These are phyloP conservation scores for Nitzschia palea DNA, from an alignment of 108 stramenopile species.

Conservation along the genomic window DNA sequence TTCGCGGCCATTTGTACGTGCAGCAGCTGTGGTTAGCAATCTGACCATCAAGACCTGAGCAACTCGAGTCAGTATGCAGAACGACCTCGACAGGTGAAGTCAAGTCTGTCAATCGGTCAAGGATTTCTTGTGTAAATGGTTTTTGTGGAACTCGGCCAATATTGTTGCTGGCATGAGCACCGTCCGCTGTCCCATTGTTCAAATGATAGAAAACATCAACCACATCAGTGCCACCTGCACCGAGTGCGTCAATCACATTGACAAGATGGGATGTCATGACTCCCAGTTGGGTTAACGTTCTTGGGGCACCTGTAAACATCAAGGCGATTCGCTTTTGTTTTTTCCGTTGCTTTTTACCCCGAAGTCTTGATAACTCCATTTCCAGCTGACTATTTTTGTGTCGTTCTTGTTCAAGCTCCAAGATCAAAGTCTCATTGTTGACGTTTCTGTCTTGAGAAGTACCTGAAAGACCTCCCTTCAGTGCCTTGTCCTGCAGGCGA, in stretches of 20 bases:
- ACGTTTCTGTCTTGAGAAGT: too few relatives aligned
- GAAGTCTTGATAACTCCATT: too few relatives aligned
- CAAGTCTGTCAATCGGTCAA: background rate
- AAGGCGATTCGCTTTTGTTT: background rate
- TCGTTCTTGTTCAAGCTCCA: too few relatives aligned
- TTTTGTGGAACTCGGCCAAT: background rate
- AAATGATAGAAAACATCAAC: background rate
- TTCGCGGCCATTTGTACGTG: background rate
- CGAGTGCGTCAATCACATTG: background rate
- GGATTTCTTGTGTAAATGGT: background rate
- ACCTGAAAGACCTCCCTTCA: too few relatives aligned
- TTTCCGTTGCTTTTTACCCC: too few relatives aligned
- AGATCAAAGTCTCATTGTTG: too few relatives aligned
- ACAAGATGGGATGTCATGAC: background rate
- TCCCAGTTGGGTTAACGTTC: background rate
- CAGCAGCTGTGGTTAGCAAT: background rate
- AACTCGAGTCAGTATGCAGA: background rate
- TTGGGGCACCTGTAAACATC: background rate
- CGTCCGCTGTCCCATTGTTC: background rate
- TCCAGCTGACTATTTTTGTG: too few relatives aligned
- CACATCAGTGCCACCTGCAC: too few relatives aligned
- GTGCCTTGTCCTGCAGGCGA: too few relatives aligned
- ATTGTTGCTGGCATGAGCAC: background rate
- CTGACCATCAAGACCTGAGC: background rate
- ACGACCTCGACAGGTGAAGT: background rate